A percentile compares a stretch with the other conserved stretches of the same genome.
Evolutionary conservation across 768 basidiomycete species (phyloP).

Genomic region (Tricholoma matsutake): DNA sequence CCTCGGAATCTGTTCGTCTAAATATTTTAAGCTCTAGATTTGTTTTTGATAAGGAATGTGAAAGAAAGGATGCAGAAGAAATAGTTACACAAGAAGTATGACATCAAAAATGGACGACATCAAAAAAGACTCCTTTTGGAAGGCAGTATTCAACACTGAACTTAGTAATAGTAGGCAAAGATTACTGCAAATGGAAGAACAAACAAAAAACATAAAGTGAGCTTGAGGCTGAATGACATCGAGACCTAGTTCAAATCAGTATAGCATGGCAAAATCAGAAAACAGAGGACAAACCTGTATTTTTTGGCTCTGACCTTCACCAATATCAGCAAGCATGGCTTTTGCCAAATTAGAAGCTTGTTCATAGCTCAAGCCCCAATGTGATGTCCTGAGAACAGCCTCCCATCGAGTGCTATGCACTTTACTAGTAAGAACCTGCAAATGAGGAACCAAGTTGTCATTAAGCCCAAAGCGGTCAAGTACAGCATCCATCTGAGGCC

Average conservation of each 20-base stretch:
- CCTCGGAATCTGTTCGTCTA: background rate
- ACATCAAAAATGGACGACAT: background rate
- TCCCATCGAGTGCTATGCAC: slow-evolving; percentile 6
- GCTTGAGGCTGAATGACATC: background rate
- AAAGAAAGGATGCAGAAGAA: background rate
- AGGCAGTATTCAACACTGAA: background rate
- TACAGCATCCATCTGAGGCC: background rate
- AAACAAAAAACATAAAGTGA: background rate
- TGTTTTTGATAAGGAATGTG: background rate
- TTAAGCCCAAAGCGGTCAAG: slow-evolving; percentile 3
- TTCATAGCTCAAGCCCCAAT: slow-evolving; percentile 3
- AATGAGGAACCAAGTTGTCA: background rate
- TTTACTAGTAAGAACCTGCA: background rate
- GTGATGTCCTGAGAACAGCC: background rate
- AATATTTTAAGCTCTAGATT: background rate
- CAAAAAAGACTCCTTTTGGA: background rate
- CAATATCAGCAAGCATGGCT: background rate
- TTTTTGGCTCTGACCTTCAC: background rate
- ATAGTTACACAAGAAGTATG: background rate
- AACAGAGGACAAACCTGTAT: background rate
- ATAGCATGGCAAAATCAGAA: background rate
- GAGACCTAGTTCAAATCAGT: background rate
- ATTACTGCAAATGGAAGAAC: background rate
- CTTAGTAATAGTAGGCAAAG: background rate
- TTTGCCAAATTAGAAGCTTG: slow-evolving; percentile 5